phyloP scores from a whole-genome alignment of 768 basidiomycete species.

The Boletus sp. region DNA sequence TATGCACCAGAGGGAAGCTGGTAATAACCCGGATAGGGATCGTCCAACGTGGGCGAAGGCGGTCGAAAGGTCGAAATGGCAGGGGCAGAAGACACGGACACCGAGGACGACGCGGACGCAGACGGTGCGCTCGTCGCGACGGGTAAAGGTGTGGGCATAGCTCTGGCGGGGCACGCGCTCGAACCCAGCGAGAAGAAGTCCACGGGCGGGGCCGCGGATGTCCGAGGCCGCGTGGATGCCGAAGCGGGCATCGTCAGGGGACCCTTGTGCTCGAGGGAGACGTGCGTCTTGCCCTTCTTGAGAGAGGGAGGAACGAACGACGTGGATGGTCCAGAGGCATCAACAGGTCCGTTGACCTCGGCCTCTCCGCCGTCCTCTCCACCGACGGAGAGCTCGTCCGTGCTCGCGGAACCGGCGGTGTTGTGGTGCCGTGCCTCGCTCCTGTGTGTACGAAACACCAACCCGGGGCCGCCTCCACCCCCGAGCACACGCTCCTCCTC shows the following conservation, averaged over 20 bases:
- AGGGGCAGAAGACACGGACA: conserved; percentile 64
- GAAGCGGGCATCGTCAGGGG: conserved; percentile 8
- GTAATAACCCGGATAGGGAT: conserved; percentile 86
- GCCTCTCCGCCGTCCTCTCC: conserved; percentile 10
- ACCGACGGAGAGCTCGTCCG: conserved; percentile 19
- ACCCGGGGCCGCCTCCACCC: conserved; percentile 54
- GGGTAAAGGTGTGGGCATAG: conserved; percentile 1
- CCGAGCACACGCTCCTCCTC: conserved; percentile 58
- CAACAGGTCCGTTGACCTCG: background rate
- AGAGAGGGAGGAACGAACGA: conserved; percentile 60
- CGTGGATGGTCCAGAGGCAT: conserved; percentile 27
- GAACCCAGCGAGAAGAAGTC: conserved; percentile 72
- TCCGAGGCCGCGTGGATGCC: conserved; percentile 4
- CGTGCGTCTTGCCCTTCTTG: conserved; percentile 55
- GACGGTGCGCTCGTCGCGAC: conserved; percentile 44
- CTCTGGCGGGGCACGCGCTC: conserved; percentile 1
- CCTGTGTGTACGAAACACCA: conserved; percentile 51
- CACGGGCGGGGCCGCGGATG: conserved; percentile 35
- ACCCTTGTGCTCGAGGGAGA: conserved; percentile 45
- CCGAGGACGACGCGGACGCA: conserved; percentile 67
- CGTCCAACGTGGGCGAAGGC: conserved; percentile 69
- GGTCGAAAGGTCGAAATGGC: conserved; percentile 61
- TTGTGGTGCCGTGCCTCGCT: conserved; percentile 7
- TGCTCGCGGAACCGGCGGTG: conserved; percentile 21
- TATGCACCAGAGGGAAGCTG: conserved; percentile 77